Evolutionary conservation across 805 yeast genomes (phyloP), one percentile per base, ranked within the genome.

Genomic region (Hanseniaspora singularis): DNA sequence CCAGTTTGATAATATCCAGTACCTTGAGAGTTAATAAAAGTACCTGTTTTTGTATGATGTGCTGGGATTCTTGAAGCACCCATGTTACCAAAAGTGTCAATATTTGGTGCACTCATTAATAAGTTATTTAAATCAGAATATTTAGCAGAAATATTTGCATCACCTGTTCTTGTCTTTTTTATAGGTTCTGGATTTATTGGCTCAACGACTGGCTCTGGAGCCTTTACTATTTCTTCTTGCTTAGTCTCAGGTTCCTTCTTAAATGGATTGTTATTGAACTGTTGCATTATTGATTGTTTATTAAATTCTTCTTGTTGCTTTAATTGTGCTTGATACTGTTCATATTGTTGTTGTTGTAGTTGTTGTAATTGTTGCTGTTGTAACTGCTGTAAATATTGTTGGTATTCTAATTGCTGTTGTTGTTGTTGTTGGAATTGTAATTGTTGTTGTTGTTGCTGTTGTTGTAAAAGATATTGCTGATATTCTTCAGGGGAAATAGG

Each of bases 21-120:
- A 56, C 96, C 96, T 51, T 83, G 79, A 20, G 95, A 83, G 63
- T 83, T 86, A 55, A 89, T 72, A 60, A 88, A 87, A 15, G 76
- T 79, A 4, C 80, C 78, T 2, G 92, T 78, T 53, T 74, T 76
- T 1, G 96, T 89, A 61, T 83, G 89, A 58, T 89, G 96, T 38
- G 94, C 94, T 3, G 97, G 95, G 47, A 89, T 74, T 66, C 96
- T 78, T 7, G 70, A 55, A 14, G 61, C 60, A 39, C 66, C 64
- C 3, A 60, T 60, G 47, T 61, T 63, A 54, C 68, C 66, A 62
- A 84, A 92, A 0, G 96, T 88, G 65, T 88, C 98, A 49, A 86
- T 69, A 27, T 95, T 96, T 0, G 95, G 84, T 24, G 95, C 96
- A 37, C 77, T 74, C 11, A 92, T 85, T 53, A 89, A 68, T 46